phyloP scores from a whole-genome alignment of 768 basidiomycete genomes.

The Kwoniella heveanensis region DNA sequence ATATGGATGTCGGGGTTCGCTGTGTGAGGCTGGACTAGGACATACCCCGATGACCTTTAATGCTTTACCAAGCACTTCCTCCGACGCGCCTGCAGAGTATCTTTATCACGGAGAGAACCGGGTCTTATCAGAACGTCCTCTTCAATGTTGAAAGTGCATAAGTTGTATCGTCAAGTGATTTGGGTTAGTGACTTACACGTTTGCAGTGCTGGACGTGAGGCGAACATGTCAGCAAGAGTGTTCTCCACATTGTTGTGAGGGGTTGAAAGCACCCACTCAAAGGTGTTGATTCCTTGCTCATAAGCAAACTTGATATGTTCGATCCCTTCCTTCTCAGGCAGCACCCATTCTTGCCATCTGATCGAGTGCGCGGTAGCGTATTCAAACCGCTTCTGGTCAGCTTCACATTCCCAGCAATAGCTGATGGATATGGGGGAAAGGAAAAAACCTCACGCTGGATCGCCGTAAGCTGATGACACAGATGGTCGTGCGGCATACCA shows the following conservation, averaged over 20 bases:
- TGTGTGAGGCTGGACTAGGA: too few relatives aligned
- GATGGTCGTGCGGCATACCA: too few relatives aligned
- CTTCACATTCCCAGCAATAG: too few relatives aligned
- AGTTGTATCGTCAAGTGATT: not conserved
- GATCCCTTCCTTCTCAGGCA: constrained; percentile 25
- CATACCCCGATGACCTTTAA: constrained; percentile 26
- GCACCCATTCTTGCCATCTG: constrained; percentile 24
- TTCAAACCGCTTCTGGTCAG: too few relatives aligned
- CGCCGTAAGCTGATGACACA: constrained; percentile 37
- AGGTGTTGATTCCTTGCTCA: constrained; percentile 48
- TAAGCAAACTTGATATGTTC: constrained; percentile 43
- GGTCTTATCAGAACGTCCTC: too few relatives aligned
- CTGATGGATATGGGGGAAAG: not conserved
- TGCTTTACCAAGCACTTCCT: constrained; percentile 67
- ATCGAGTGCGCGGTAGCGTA: too few relatives aligned
- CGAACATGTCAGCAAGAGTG: too few relatives aligned
- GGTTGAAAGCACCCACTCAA: constrained; percentile 36
- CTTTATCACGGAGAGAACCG: not conserved
- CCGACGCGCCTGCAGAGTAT: constrained; percentile 34
- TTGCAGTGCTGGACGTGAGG: constrained; percentile 30
- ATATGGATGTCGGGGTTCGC: too few relatives aligned
- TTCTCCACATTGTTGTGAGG: too few relatives aligned
- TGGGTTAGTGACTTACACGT: constrained; percentile 32
- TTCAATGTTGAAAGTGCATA: too few relatives aligned
- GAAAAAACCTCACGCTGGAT: constrained; percentile 20